phyloP scores from a whole-genome alignment of 2,329 filamentous ascomycete genomes.

The Chaetomium olivaceum region DNA sequence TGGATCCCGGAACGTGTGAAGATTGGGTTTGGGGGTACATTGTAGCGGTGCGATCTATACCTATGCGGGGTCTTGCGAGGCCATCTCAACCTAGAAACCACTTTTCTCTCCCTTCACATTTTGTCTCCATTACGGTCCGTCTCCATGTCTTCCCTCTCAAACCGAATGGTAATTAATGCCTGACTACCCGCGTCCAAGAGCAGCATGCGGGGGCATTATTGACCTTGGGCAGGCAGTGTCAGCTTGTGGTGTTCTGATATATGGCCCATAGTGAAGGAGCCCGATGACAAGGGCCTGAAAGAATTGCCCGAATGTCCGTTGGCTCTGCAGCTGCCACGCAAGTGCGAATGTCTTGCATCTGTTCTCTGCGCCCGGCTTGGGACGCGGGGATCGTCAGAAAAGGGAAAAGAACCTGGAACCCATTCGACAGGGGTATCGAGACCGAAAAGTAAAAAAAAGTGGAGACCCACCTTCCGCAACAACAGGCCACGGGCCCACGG shows the following conservation, averaged over 20 bases:
- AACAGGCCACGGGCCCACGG: no score
- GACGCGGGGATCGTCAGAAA: neutral
- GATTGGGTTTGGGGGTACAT: constrained; percentile 14
- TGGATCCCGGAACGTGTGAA: constrained; percentile 16
- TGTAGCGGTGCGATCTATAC: neutral
- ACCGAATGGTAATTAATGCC: neutral
- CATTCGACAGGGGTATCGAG: constrained; percentile 17
- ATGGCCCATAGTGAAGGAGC: neutral
- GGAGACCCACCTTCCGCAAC: neutral
- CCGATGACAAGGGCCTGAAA: constrained; percentile 1
- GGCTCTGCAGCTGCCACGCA: constrained; percentile 29
- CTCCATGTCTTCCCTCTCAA: no score
- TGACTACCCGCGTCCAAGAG: constrained; percentile 6
- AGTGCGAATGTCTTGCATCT: constrained; percentile 26
- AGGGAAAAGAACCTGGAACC: constrained; percentile 8
- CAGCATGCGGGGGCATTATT: neutral
- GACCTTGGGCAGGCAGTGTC: neutral
- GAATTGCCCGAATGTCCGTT: constrained; percentile 16
- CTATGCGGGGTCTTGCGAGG: constrained; percentile 11
- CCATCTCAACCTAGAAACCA: constrained; percentile 20
- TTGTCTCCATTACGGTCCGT: neutral
- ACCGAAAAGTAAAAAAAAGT: constrained; percentile 22
- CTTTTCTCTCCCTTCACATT: constrained; percentile 1
- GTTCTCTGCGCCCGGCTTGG: constrained; percentile 1
- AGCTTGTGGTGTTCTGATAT: constrained; percentile 16